Conservation (phyloP, 1,284 basidiomycete species). For the Marasmius sp. region DNA sequence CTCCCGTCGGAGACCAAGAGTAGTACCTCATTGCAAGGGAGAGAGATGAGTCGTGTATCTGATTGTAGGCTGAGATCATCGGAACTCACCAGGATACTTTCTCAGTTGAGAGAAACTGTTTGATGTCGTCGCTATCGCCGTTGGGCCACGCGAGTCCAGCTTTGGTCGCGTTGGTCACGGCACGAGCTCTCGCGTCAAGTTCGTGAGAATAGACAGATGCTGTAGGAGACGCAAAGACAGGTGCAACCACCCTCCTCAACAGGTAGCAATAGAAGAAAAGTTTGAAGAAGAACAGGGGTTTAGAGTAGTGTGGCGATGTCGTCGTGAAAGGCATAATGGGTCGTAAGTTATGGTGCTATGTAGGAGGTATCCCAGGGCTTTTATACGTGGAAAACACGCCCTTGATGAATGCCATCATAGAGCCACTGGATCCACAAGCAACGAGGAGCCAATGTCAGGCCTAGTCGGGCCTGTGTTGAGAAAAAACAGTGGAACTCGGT, state of each 20-base stretch:
- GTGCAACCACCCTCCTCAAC: background rate
- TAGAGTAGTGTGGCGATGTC: background rate
- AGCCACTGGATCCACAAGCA: conserved; percentile 12
- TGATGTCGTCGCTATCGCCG: conserved; percentile 40
- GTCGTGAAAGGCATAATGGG: conserved; percentile 2
- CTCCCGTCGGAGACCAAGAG: conserved; percentile 44
- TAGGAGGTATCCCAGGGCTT: background rate
- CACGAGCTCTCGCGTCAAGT: background rate
- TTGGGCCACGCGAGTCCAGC: conserved; percentile 62
- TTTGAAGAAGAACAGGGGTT: background rate
- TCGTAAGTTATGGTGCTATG: background rate
- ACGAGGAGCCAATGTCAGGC: conserved; percentile 30
- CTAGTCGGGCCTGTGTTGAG: too few species aligned
- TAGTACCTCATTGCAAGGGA: conserved; percentile 43
- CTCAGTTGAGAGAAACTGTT: conserved; percentile 36
- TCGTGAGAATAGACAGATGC: background rate
- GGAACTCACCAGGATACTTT: conserved; percentile 45
- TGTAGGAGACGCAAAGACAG: conserved; percentile 1
- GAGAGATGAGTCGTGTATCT: background rate
- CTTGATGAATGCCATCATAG: conserved; percentile 1
- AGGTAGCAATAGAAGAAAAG: background rate
- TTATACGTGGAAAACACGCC: background rate
- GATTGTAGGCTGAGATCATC: background rate
- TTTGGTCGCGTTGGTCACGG: conserved; percentile 35
- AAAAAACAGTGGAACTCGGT: too few species aligned